Evolutionary conservation across 306 rosid species (phyloP), one percentile per base, ranked within the genome.

Genomic region (Vigna radiata): DNA sequence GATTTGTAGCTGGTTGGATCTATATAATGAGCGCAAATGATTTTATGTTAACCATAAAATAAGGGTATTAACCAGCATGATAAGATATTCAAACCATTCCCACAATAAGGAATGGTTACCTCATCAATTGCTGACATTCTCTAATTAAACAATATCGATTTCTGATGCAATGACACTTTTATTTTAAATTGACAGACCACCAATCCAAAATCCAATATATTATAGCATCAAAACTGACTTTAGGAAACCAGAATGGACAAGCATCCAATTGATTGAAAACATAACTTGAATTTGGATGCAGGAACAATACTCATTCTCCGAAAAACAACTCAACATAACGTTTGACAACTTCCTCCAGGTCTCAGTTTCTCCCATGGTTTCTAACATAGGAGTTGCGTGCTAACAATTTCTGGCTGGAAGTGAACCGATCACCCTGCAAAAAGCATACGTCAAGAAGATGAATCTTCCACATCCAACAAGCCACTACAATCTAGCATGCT

Each of bases 381-480:
- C 86, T 84, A 68, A 90, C 90, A 61, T 80, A 85, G 61, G 97
- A 92, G 73, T 81, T 91, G 76, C 79, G 85, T 43, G 81, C 86
- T 58, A 87, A 85, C 77, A 87, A 83, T 81, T 90, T 92, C 85
- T 88, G 83, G 80, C 85, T 78, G 52, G 86, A 85, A 76, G 84
- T 54, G 48, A 81, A 80, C 78, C 88, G 92, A 48, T 89, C 98
- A 80, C 91, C 98, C 98, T 95, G 90, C 53, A 80, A 73, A 63
- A 84, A 55, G 48, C 73, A 79, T 13, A 16, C 19, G 81, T 73
- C 62, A 55, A 74, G 66, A 11, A 1, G 23, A 75, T 43, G 64
- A 78, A 81, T 27, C 46, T 55, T 84, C 18, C 41, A 68, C 52
- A 77, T 68, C 12, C 73, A 84, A 49, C 50, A 62, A 41, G 69